phyloP scores from a whole-genome alignment of 2,329 filamentous ascomycete genomes.

The Trichoderma arundinaceum region DNA sequence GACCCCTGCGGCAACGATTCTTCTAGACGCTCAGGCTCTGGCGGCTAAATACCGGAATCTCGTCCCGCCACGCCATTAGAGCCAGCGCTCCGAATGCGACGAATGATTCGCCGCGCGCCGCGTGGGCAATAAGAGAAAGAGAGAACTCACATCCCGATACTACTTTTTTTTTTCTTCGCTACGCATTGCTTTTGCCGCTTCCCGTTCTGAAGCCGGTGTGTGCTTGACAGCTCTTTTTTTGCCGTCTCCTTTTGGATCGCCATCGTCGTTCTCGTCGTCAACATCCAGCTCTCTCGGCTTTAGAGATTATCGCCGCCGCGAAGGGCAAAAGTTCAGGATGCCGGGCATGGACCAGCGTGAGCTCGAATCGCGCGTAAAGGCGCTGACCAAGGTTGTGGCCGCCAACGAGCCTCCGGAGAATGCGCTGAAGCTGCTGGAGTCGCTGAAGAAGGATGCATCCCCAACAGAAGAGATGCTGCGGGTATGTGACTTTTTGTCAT shows the following conservation, averaged over 20 bases:
- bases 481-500: conserved; percentile 48
- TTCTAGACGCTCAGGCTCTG: no score
- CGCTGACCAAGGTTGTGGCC: conserved; percentile 77
- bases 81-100: conserved; percentile 19
- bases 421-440: conserved; percentile 75
- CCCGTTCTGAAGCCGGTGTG: not conserved
- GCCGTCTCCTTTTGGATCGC: not conserved
- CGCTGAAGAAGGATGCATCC: conserved; percentile 77
- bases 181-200: not conserved
- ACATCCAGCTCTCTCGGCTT: not conserved
- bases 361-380: conserved; percentile 76
- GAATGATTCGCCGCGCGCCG: conserved; percentile 26
- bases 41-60: conserved; percentile 7
- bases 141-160: conserved; percentile 14
- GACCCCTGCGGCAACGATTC: no score
- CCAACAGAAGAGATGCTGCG: conserved; percentile 90
- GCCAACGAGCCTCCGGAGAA: conserved; percentile 75
- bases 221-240: not conserved
- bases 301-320: not conserved
- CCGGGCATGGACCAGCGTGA: conserved; percentile 77
- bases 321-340: conserved; percentile 16
- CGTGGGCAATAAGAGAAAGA: conserved; percentile 5
- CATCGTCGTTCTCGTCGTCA: not conserved
- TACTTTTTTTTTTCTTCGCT: not conserved
- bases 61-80: conserved; percentile 5